A percentile compares a stretch with the other conserved stretches of the same genome.
Evolutionary conservation across 179 eudicot species (phyloP).

Genomic region (Pouteria campechiana): DNA sequence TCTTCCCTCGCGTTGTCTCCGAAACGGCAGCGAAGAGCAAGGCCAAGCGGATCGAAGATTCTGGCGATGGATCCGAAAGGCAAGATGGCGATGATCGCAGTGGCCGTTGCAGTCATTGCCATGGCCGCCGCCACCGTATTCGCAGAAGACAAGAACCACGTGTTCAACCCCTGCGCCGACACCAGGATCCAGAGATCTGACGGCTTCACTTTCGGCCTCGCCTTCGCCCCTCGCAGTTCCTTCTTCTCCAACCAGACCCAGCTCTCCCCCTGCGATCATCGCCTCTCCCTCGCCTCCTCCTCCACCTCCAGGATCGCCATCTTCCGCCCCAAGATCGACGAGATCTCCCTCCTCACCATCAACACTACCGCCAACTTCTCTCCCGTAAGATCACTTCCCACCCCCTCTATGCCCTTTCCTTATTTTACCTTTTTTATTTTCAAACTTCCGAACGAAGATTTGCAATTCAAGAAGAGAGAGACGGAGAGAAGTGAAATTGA

Average conservation of each 20-base stretch:
- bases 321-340: slow-evolving; percentile 69
- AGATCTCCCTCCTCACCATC: slow-evolving; percentile 74
- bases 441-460: neutral
- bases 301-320: slow-evolving; percentile 39
- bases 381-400: slow-evolving; percentile 29
- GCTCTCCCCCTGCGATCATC: slow-evolving; percentile 55
- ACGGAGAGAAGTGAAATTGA: too few species aligned
- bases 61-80: too few species aligned
- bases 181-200: slow-evolving; percentile 39
- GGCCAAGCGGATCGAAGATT: too few species aligned
- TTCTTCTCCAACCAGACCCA: slow-evolving; percentile 42
- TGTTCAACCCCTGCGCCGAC: slow-evolving; percentile 52
- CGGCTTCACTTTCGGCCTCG: slow-evolving; percentile 61
- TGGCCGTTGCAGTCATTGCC: too few species aligned
- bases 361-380: slow-evolving; percentile 33
- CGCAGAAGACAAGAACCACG: slow-evolving; percentile 34
- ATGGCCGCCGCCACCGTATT: too few species aligned
- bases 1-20: too few species aligned
- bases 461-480: too few species aligned
- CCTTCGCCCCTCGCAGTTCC: slow-evolving; percentile 23
- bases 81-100: too few species aligned
- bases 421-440: neutral
- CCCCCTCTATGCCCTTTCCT: neutral
- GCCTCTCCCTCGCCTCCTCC: slow-evolving; percentile 30
- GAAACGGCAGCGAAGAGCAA: too few species aligned